Percentiles rank a stretch among this genome's conserved stretches.
These are phyloP conservation scores for Histomonas meleagridis DNA, from an alignment of 208 protist genomes.

Conservation along the genomic window DNA sequence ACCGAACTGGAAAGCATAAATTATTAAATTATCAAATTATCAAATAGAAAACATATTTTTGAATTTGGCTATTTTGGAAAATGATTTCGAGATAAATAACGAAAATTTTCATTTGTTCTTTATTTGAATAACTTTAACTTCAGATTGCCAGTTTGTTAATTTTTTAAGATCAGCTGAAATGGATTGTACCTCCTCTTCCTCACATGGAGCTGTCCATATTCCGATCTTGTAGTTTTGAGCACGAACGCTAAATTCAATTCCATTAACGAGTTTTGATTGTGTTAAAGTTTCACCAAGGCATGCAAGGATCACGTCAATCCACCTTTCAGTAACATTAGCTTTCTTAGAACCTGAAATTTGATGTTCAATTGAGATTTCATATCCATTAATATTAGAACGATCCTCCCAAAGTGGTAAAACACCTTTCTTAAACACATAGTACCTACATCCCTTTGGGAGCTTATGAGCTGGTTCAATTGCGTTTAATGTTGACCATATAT, in stretches of 20 bases:
- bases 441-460: constrained; percentile 24
- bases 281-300: not conserved
- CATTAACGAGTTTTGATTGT: not conserved
- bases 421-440: constrained; percentile 18
- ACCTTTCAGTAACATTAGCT: not conserved
- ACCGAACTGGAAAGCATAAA: too few relatives aligned
- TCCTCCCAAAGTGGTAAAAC: not conserved
- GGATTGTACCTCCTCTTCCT: not conserved
- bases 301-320: not conserved
- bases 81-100: too few relatives aligned
- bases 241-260: not conserved
- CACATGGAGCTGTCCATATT: not conserved
- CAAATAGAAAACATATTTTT: too few relatives aligned
- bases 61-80: too few relatives aligned
- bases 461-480: not conserved
- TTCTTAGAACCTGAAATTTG: not conserved
- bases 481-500: not conserved
- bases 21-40: too few relatives aligned
- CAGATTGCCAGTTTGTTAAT: not conserved
- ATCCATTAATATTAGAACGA: not conserved
- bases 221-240: not conserved
- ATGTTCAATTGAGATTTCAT: constrained; percentile 32
- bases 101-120: not conserved
- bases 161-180: not conserved
- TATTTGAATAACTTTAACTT: not conserved